These are phyloP conservation scores for Mayamaea pseudoterrestris DNA, from an alignment of 108 stramenopile genomes.

Conservation along the genomic window DNA sequence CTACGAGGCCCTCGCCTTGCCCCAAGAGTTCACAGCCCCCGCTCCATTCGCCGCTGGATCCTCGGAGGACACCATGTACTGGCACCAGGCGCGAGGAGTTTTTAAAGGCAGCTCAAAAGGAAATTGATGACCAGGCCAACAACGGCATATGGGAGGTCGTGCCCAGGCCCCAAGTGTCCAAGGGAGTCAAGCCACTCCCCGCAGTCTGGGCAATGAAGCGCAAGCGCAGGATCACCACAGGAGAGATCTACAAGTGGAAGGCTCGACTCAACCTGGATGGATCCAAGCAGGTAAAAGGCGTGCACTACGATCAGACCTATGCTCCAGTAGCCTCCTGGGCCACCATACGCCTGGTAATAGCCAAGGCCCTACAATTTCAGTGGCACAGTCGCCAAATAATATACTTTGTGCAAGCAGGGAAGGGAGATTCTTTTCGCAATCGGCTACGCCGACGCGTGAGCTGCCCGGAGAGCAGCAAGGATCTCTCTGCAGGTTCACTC, in stretches of 20 bases:
- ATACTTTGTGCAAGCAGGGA: too few relatives aligned
- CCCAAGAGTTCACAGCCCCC: too few relatives aligned
- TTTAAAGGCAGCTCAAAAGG: conserved; percentile 12
- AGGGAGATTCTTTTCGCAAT: too few relatives aligned
- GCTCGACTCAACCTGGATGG: conserved; percentile 23
- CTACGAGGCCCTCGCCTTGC: too few relatives aligned
- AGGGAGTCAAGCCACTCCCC: conserved; percentile 17
- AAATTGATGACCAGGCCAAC: conserved; percentile 3
- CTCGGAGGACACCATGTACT: conserved; percentile 20
- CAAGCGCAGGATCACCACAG: conserved; percentile 28
- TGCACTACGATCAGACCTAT: conserved; percentile 31
- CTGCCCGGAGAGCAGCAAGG: too few relatives aligned
- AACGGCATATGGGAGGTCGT: conserved; percentile 6
- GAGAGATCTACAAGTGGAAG: conserved; percentile 17
- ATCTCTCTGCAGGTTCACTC: too few relatives aligned
- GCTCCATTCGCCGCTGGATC: too few relatives aligned
- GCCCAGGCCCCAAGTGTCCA: conserved; percentile 7
- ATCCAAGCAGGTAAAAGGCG: conserved; percentile 9
- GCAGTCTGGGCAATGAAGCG: conserved; percentile 38
- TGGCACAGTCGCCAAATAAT: conserved; percentile 36
- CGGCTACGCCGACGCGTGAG: too few relatives aligned
- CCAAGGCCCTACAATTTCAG: conserved; percentile 3
- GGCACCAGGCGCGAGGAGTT: conserved; percentile 12
- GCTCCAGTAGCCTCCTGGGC: conserved; percentile 36
- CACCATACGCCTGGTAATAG: conserved; percentile 19